Evolutionary conservation across 1,284 basidiomycete species (phyloP).

Genomic region (Marasmius tenuissimus): DNA sequence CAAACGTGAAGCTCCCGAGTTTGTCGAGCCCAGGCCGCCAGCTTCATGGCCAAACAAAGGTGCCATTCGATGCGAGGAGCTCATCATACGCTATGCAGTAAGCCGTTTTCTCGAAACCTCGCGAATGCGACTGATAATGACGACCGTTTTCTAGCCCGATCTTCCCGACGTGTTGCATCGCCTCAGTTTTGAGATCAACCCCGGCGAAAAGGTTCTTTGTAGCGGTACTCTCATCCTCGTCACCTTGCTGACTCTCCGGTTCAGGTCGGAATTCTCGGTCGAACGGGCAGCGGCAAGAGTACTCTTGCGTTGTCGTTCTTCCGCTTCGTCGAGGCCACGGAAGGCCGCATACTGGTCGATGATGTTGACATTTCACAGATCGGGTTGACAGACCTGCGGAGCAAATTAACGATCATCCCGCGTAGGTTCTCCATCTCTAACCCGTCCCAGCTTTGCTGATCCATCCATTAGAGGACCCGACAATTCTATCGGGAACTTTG

Average conservation of each 20-base stretch:
- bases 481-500: conserved; percentile 85
- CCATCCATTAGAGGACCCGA: conserved; percentile 72
- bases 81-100: conserved; percentile 88
- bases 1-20: conserved; percentile 74
- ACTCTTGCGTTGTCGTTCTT: conserved; percentile 94
- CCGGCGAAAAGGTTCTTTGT: conserved; percentile 65
- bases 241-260: neutral
- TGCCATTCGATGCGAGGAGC: conserved; percentile 74
- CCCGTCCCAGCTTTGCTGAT: neutral
- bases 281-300: conserved; percentile 89
- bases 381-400: conserved; percentile 86
- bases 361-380: conserved; percentile 85
- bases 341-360: conserved; percentile 85
- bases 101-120: conserved; percentile 27
- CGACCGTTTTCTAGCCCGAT: conserved; percentile 52
- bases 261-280: conserved; percentile 82
- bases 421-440: conserved; percentile 46
- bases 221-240: neutral
- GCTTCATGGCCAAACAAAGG: conserved; percentile 82
- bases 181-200: conserved; percentile 74
- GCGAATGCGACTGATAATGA: neutral
- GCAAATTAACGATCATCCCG: conserved; percentile 89
- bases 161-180: conserved; percentile 86
- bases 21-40: conserved; percentile 82
- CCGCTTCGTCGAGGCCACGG: conserved; percentile 89